Percentiles rank a stretch among this genome's conserved stretches.
Conservation (phyloP, 2,329 filamentous ascomycete genomes). For the Ciborinia camelliae region DNA sequence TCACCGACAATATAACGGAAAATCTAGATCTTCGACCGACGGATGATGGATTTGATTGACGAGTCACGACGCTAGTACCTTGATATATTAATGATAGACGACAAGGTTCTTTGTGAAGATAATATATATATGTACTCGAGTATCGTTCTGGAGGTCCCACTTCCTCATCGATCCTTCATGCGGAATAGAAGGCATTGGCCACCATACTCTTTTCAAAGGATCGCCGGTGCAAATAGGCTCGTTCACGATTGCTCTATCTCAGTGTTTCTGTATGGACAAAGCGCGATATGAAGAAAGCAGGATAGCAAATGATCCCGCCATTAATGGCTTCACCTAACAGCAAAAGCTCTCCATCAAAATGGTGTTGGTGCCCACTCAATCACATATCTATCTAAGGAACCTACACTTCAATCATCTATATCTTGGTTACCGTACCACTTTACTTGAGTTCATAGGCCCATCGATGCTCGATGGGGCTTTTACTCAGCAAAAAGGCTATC, state of each 20-base stretch:
- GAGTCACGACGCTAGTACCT: not conserved
- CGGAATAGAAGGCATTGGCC: not conserved
- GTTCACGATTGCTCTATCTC: not conserved
- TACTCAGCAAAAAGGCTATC: not conserved
- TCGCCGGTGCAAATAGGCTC: not conserved
- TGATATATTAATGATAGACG: not conserved
- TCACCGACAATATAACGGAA: not conserved
- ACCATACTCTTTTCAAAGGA: not conserved
- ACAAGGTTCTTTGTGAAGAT: constrained; percentile 1
- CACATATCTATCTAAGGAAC: too few species aligned
- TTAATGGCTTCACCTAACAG: too few species aligned
- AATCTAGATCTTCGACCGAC: not conserved
- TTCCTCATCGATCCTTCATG: not conserved
- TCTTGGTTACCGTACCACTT: too few species aligned
- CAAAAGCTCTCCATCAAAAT: too few species aligned
- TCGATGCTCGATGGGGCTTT: not conserved
- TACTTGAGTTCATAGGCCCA: too few species aligned
- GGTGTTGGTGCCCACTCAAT: too few species aligned
- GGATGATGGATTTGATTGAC: constrained; percentile 1
- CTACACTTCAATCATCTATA: too few species aligned
- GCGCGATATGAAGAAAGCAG: not conserved
- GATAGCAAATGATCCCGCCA: not conserved
- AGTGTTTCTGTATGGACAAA: too few species aligned
- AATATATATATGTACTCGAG: not conserved
- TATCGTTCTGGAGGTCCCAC: not conserved